phyloP scores from a whole-genome alignment of 257 asterid species.

The Lycium ferocissimum region DNA sequence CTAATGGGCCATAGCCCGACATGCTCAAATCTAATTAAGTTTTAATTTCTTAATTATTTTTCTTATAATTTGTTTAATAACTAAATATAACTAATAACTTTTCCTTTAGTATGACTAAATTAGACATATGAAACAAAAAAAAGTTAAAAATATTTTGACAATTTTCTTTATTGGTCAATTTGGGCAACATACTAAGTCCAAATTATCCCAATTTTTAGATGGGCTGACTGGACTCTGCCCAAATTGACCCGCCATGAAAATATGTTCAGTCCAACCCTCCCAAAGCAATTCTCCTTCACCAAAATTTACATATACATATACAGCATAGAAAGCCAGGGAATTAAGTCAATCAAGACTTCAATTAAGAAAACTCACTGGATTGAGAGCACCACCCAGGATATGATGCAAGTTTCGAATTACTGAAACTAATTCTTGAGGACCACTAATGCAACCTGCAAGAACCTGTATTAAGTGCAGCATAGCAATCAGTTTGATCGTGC shows the following conservation, averaged over 20 bases:
- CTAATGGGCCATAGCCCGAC: not conserved
- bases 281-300: conserved; percentile 19
- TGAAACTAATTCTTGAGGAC: conserved; percentile 74
- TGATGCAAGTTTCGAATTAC: conserved; percentile 82
- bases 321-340: not conserved
- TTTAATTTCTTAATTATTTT: not conserved
- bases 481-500: not conserved
- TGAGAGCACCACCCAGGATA: conserved; percentile 89
- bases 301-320: not conserved
- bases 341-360: conserved; percentile 17
- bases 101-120: not conserved
- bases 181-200: not conserved
- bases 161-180: not conserved
- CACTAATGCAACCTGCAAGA: conserved; percentile 89
- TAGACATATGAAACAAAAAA: not conserved
- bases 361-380: conserved; percentile 69
- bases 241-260: not conserved
- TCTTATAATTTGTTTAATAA: not conserved
- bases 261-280: not conserved
- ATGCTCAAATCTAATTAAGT: not conserved
- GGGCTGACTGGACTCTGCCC: not conserved
- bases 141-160: not conserved
- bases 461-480: conserved; percentile 52
- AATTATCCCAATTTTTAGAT: not conserved
- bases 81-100: not conserved